These are phyloP conservation scores for Cymbidium sinense DNA, from an alignment of 106 monocot species.

Conservation along the genomic window DNA sequence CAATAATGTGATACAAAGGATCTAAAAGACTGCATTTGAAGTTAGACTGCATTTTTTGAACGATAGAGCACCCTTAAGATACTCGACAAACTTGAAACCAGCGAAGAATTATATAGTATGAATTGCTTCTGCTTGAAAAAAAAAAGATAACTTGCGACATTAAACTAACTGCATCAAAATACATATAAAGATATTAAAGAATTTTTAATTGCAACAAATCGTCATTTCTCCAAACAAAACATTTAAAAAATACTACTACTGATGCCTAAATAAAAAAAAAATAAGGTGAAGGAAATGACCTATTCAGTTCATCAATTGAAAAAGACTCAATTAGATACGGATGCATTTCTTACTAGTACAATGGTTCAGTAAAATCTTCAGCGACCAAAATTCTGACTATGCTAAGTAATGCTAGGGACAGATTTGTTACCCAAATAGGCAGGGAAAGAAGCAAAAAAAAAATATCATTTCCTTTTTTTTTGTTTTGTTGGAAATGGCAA, in stretches of 20 bases:
- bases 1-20: neutral
- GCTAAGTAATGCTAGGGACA: neutral
- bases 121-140: too few species aligned
- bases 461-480: neutral
- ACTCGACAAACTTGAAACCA: neutral
- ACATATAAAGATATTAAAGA: neutral
- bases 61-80: neutral
- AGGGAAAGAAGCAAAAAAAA: neutral
- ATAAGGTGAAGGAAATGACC: neutral
- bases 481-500: neutral
- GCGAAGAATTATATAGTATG: too few species aligned
- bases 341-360: neutral
- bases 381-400: neutral
- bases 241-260: neutral
- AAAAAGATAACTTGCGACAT: neutral
- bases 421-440: neutral
- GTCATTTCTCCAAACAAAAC: neutral
- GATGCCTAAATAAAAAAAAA: neutral
- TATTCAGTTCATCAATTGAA: neutral
- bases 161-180: neutral
- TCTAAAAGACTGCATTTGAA: neutral
- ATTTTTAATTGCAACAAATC: neutral
- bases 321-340: neutral
- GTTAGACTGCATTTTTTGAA: neutral
- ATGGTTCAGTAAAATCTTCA: neutral